A percentile compares a stretch with the other conserved stretches of the same genome.
phyloP scores from a whole-genome alignment of 257 asterid species.

The Nicotiana knightiana region DNA sequence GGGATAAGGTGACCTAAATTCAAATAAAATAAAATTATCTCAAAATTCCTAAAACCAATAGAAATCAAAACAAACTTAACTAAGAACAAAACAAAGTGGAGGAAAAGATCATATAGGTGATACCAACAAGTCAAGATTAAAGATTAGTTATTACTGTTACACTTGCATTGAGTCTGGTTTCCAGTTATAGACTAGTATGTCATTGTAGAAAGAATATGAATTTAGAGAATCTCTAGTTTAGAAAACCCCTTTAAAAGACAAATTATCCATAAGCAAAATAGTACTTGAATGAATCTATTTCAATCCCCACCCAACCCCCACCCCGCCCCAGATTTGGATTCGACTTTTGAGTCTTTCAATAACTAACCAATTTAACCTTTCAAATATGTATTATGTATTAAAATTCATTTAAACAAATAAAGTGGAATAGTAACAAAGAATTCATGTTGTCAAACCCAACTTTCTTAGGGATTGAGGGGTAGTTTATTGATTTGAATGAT shows the following conservation, averaged over 20 bases:
- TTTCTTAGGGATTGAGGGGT: neutral
- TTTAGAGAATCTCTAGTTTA: neutral
- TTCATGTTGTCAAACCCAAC: slow-evolving; percentile 2
- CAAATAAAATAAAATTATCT: neutral
- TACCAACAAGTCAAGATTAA: neutral
- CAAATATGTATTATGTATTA: neutral
- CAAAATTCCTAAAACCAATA: neutral
- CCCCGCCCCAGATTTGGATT: neutral
- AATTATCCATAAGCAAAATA: neutral
- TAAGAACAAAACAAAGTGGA: neutral
- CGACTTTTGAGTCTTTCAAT: neutral
- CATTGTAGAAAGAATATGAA: neutral
- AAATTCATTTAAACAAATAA: neutral
- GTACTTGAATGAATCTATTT: neutral
- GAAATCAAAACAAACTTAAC: neutral
- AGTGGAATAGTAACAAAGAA: neutral
- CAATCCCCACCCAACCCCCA: neutral
- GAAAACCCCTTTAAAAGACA: neutral
- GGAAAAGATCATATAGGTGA: neutral
- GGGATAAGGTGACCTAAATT: neutral
- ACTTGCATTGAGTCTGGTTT: neutral
- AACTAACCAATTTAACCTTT: neutral
- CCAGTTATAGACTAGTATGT: neutral
- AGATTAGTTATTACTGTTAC: neutral
- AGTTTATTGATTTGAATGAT: neutral